Conservation (phyloP, 2,329 filamentous ascomycete species). For the Coniochaeta sp. region DNA sequence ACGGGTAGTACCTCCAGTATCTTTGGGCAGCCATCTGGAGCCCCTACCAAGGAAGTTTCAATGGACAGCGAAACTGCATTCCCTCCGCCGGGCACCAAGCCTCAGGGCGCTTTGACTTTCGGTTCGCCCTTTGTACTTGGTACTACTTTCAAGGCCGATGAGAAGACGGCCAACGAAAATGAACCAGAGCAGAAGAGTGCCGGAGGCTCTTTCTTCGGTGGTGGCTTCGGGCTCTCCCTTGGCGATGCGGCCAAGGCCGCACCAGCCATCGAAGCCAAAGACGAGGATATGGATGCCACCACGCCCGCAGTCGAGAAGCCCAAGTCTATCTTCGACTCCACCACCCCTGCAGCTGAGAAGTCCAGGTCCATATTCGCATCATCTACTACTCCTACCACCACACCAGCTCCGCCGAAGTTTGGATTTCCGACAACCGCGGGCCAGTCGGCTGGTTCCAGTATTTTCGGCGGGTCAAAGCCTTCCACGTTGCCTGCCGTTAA, state of each 20-base stretch:
- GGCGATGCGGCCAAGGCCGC: slow-evolving; percentile 33
- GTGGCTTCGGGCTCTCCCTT: slow-evolving; percentile 52
- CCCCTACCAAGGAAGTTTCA: slow-evolving; percentile 23
- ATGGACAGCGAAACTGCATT: slow-evolving; percentile 31
- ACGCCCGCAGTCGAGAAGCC: slow-evolving; percentile 30
- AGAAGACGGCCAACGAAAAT: slow-evolving; percentile 51
- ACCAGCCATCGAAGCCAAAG: slow-evolving; percentile 27
- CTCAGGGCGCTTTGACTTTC: slow-evolving; percentile 27
- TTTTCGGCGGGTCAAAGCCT: slow-evolving; percentile 13
- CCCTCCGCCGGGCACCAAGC: slow-evolving; percentile 28
- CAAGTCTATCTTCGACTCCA: slow-evolving; percentile 26
- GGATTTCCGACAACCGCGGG: slow-evolving; percentile 22
- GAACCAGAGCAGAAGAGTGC: slow-evolving; percentile 34
- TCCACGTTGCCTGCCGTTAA: not conserved
- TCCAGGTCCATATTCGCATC: slow-evolving; percentile 24
- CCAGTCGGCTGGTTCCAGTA: slow-evolving; percentile 19
- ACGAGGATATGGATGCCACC: slow-evolving; percentile 43
- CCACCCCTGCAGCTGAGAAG: slow-evolving; percentile 30
- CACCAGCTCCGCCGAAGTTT: slow-evolving; percentile 42
- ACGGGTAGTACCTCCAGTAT: slow-evolving; percentile 23
- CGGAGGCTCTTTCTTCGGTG: slow-evolving; percentile 52
- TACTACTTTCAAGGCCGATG: slow-evolving; percentile 60
- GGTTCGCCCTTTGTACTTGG: slow-evolving; percentile 59
- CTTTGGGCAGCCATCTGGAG: slow-evolving; percentile 30
- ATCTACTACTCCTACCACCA: slow-evolving; percentile 44